Conservation (phyloP, 2,329 filamentous ascomycete species). For the Ascosphaera apis region DNA sequence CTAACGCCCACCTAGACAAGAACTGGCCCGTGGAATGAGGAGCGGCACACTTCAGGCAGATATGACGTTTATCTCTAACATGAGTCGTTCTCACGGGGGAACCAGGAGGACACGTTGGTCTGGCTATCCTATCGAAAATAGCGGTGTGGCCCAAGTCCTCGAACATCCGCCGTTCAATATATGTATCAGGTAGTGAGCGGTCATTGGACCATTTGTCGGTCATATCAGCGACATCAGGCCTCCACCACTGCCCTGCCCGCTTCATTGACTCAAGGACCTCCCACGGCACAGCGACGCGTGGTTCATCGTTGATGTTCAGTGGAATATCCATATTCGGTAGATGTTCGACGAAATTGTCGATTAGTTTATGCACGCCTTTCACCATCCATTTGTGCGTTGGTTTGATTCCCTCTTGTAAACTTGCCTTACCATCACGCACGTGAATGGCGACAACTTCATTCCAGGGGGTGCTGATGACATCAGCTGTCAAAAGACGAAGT, state of each 20-base stretch:
- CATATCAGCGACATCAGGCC: slow-evolving; percentile 4
- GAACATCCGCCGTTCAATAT: not conserved
- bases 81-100: slow-evolving; percentile 36
- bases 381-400: slow-evolving; percentile 37
- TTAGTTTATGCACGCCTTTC: slow-evolving; percentile 29
- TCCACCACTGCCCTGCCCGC: slow-evolving; percentile 8
- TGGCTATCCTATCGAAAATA: slow-evolving; percentile 20
- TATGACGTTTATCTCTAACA: slow-evolving; percentile 38
- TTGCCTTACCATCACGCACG: slow-evolving; percentile 29
- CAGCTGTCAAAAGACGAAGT: slow-evolving; percentile 29
- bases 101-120: slow-evolving; percentile 35
- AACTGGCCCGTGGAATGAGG: slow-evolving; percentile 46
- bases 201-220: slow-evolving; percentile 14
- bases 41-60: slow-evolving; percentile 40
- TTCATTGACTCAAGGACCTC: slow-evolving; percentile 18
- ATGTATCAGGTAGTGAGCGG: slow-evolving; percentile 13
- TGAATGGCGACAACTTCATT: slow-evolving; percentile 33
- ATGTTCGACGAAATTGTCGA: slow-evolving; percentile 28
- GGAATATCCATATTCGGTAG: slow-evolving; percentile 41
- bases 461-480: slow-evolving; percentile 29
- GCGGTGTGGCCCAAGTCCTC: slow-evolving; percentile 16
- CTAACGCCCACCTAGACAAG: slow-evolving; percentile 39
- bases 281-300: slow-evolving; percentile 31
- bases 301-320: slow-evolving; percentile 39
- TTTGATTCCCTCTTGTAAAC: slow-evolving; percentile 26